Conservation (phyloP, 306 rosid genomes). For the Cicer bijugum region DNA sequence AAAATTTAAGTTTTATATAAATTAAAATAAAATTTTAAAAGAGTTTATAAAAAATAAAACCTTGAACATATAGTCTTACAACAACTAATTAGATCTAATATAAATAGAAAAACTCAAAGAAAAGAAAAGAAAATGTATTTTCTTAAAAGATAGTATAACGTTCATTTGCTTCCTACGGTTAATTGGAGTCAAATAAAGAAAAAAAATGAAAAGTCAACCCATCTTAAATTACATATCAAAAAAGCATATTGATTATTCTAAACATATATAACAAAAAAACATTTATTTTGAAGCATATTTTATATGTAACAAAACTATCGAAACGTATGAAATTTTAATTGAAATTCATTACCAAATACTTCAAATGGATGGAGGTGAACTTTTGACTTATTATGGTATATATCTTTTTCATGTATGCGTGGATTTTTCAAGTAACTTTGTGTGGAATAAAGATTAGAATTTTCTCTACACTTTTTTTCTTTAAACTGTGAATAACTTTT, state of each 20-base stretch:
- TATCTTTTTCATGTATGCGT: background rate
- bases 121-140: background rate
- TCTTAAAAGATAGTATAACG: slow-evolving; percentile 16
- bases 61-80: too few species aligned
- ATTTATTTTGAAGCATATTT: too few species aligned
- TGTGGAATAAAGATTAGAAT: background rate
- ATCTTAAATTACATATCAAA: background rate
- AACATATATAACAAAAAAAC: too few species aligned
- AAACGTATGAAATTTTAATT: slow-evolving; percentile 1
- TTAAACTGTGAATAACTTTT: too few species aligned
- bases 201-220: background rate
- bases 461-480: background rate
- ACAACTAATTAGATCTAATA: too few species aligned
- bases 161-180: slow-evolving; percentile 3
- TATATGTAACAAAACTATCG: background rate
- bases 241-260: too few species aligned
- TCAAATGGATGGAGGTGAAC: slow-evolving; percentile 13
- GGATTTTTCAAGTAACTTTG: too few species aligned
- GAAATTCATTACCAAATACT: slow-evolving; percentile 19
- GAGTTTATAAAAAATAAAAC: too few species aligned
- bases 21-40: too few species aligned
- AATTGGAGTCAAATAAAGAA: slow-evolving; percentile 1
- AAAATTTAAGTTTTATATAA: too few species aligned
- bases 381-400: too few species aligned
- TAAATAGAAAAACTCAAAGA: too few species aligned